A percentile compares a stretch with the other conserved stretches of the same genome.
These are phyloP conservation scores for Ceratocystis eucalypticola DNA, from an alignment of 2,329 filamentous ascomycete species.

Conservation along the genomic window DNA sequence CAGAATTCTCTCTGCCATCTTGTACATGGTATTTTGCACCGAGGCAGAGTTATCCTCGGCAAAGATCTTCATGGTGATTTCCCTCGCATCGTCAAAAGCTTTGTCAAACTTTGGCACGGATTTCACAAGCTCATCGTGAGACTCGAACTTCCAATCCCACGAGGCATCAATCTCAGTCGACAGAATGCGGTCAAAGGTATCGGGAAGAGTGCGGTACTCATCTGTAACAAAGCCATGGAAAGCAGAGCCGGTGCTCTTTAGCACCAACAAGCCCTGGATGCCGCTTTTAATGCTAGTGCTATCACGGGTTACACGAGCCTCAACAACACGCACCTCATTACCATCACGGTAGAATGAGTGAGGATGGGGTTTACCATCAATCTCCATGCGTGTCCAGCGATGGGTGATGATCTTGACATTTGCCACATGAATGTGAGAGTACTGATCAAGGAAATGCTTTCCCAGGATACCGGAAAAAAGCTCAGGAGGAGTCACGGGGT, in stretches of 20 bases:
- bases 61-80: constrained; percentile 82
- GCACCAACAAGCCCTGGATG: constrained; percentile 69
- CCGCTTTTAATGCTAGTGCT: constrained; percentile 66
- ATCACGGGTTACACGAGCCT: constrained; percentile 53
- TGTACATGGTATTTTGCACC: constrained; percentile 97
- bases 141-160: constrained; percentile 75
- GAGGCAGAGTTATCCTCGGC: constrained; percentile 82
- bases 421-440: constrained; percentile 74
- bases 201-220: constrained; percentile 79
- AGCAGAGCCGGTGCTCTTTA: constrained; percentile 92
- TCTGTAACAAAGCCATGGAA: constrained; percentile 92
- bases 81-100: constrained; percentile 63
- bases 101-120: constrained; percentile 56
- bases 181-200: constrained; percentile 90
- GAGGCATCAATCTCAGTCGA: constrained; percentile 80
- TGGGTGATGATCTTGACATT: constrained; percentile 73
- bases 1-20: constrained; percentile 85
- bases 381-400: constrained; percentile 77
- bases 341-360: constrained; percentile 91
- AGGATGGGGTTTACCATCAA: constrained; percentile 82
- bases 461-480: constrained; percentile 76
- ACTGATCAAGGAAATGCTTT: constrained; percentile 76
- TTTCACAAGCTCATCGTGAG: constrained; percentile 52
- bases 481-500: constrained; percentile 85
- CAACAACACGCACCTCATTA: constrained; percentile 71